Evolutionary conservation across 1,284 basidiomycete species (phyloP).

Genomic region (Ustilago tritici): DNA sequence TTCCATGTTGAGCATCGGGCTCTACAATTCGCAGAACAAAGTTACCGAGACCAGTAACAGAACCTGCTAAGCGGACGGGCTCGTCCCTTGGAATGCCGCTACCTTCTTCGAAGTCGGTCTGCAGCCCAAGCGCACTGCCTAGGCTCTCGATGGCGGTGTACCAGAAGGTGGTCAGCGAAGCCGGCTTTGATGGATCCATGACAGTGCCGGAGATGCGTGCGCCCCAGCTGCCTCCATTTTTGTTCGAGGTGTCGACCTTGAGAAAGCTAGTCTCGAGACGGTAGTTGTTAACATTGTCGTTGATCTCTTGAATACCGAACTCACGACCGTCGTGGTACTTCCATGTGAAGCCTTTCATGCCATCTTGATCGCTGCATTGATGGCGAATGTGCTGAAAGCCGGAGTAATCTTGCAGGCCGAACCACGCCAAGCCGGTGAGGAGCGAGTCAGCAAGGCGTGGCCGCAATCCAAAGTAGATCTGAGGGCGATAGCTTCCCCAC

Average conservation of each 20-base stretch:
- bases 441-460: constrained; percentile 86
- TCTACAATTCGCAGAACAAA: constrained; percentile 85
- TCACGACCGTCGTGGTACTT: constrained; percentile 85
- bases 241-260: constrained; percentile 74
- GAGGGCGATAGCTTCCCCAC: constrained; percentile 91
- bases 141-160: constrained; percentile 88
- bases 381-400: constrained; percentile 76
- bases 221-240: constrained; percentile 79
- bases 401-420: constrained; percentile 38
- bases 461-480: constrained; percentile 90
- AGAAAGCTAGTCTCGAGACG: constrained; percentile 85
- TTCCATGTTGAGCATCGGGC: constrained; percentile 72
- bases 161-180: constrained; percentile 81
- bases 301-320: constrained; percentile 85
- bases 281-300: constrained; percentile 85
- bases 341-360: constrained; percentile 84
- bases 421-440: constrained; percentile 90
- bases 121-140: constrained; percentile 77
- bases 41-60: constrained; percentile 81
- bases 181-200: constrained; percentile 74
- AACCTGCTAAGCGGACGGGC: constrained; percentile 78
- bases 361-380: constrained; percentile 88
- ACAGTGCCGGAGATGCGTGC: constrained; percentile 86
- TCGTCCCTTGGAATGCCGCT: constrained; percentile 73
- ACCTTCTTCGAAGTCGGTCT: constrained; percentile 76